A percentile compares a stretch with the other conserved stretches of the same genome.
Evolutionary conservation across 306 rosid genomes (phyloP).

Genomic region (Purshia tridentata): DNA sequence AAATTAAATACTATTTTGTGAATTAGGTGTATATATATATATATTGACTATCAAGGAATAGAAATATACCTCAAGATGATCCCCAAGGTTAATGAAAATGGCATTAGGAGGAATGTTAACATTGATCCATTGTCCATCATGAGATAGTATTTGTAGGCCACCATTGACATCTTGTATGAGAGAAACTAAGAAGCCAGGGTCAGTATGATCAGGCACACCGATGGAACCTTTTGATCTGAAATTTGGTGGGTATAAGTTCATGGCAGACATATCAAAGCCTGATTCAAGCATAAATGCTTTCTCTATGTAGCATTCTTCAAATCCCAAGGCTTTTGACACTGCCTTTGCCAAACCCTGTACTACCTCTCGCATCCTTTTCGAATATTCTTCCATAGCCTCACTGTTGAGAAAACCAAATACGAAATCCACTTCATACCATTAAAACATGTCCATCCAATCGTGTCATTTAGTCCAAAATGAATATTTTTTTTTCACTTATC

Average conservation of each 20-base stretch:
- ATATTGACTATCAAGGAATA: too few relatives aligned
- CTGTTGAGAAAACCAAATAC: slow-evolving; percentile 7
- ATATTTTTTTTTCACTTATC: too few relatives aligned
- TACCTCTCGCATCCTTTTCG: slow-evolving; percentile 30
- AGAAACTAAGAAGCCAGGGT: slow-evolving; percentile 53
- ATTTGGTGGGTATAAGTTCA: slow-evolving; percentile 53
- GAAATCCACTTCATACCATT: background rate
- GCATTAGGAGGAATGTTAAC: slow-evolving; percentile 45
- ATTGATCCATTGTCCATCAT: slow-evolving; percentile 46
- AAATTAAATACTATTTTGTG: too few relatives aligned
- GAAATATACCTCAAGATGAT: slow-evolving; percentile 52
- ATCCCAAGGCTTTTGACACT: slow-evolving; percentile 41
- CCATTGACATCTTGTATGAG: slow-evolving; percentile 52
- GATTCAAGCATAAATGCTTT: slow-evolving; percentile 41
- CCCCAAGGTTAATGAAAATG: slow-evolving; percentile 55
- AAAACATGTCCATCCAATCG: too few relatives aligned
- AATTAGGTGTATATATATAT: too few relatives aligned
- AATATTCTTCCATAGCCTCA: slow-evolving; percentile 37
- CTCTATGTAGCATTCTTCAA: slow-evolving; percentile 51
- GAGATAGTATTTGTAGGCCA: slow-evolving; percentile 53
- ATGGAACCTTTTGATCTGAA: slow-evolving; percentile 27
- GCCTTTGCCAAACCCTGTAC: slow-evolving; percentile 40
- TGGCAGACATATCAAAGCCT: slow-evolving; percentile 51
- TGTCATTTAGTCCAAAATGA: too few relatives aligned
- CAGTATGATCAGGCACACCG: slow-evolving; percentile 49